These are phyloP conservation scores for Rhodotorula glutinis DNA, from an alignment of 1,284 basidiomycete genomes.

Conservation along the genomic window DNA sequence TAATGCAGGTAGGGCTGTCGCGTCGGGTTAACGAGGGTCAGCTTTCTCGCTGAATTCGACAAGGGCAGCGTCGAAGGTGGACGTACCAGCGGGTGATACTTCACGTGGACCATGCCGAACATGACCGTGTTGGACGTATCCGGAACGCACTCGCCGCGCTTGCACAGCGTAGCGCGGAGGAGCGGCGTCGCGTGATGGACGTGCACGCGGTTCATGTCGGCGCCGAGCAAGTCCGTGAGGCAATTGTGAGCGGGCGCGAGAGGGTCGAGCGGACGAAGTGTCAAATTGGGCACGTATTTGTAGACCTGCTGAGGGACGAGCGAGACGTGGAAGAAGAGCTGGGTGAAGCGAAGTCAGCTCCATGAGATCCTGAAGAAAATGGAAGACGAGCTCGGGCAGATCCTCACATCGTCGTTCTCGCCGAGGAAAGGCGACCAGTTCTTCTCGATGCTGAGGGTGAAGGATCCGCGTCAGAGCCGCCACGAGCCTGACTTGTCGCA, in stretches of 20 bases:
- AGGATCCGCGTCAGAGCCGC: not conserved
- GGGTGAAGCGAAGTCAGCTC: too few relatives aligned
- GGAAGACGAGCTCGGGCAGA: too few relatives aligned
- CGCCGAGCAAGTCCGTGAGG: slow-evolving; percentile 26
- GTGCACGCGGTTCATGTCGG: slow-evolving; percentile 34
- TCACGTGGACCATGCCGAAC: slow-evolving; percentile 35
- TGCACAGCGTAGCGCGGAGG: slow-evolving; percentile 30
- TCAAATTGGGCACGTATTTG: slow-evolving; percentile 27
- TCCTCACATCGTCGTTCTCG: slow-evolving; percentile 20
- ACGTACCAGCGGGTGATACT: slow-evolving; percentile 31
- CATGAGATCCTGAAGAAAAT: too few relatives aligned
- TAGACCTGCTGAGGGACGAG: slow-evolving; percentile 35
- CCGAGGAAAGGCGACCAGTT: slow-evolving; percentile 29
- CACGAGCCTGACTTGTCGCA: too few relatives aligned
- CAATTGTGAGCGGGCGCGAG: slow-evolving; percentile 32
- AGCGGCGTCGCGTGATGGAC: slow-evolving; percentile 36
- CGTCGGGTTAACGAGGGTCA: too few relatives aligned
- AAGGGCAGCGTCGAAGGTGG: too few relatives aligned
- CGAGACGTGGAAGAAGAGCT: slow-evolving; percentile 36
- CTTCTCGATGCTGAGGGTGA: slow-evolving; percentile 20
- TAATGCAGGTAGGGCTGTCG: slow-evolving; percentile 32
- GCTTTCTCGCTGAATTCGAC: too few relatives aligned
- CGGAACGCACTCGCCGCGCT: slow-evolving; percentile 34
- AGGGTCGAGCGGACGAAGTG: slow-evolving; percentile 29
- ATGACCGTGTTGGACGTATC: slow-evolving; percentile 35